Percentiles rank a stretch among this genome's conserved stretches.
phyloP scores from a whole-genome alignment of 306 rosid genomes.

The Hippophae rhamnoides region DNA sequence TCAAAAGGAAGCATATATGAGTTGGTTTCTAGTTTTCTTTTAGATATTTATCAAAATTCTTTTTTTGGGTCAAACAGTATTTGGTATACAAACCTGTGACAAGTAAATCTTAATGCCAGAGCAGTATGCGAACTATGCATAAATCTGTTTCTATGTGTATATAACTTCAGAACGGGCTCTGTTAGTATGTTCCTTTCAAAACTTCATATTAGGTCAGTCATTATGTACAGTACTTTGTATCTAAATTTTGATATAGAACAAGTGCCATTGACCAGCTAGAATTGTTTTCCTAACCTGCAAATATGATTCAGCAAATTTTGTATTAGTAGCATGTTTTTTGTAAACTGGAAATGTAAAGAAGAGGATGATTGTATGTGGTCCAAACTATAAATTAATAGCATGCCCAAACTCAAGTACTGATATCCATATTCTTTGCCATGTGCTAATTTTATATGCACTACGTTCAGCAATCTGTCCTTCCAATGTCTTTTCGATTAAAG shows the following conservation, averaged over 20 bases:
- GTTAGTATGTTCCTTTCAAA: no score
- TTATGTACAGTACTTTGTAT: neutral
- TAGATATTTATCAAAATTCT: no score
- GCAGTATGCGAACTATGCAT: no score
- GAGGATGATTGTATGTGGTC: neutral
- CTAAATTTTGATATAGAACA: neutral
- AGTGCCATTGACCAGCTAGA: neutral
- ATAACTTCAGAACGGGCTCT: no score
- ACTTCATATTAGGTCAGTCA: no score
- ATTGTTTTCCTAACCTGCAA: conserved; percentile 8
- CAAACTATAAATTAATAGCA: neutral
- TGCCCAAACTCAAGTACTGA: neutral
- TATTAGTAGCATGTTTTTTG: neutral
- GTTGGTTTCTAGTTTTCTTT: no score
- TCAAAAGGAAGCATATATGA: no score
- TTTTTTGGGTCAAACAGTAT: no score
- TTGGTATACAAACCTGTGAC: no score
- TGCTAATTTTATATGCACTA: conserved; percentile 2
- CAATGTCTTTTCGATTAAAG: conserved; percentile 30
- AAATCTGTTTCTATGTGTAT: no score
- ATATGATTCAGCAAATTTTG: neutral
- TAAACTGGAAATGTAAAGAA: neutral
- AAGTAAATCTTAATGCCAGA: no score
- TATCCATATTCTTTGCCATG: conserved; percentile 24
- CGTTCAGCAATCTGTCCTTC: conserved; percentile 23